Base-by-base conservation (phyloP, 371 early-diverging fungal genomes). In the Mucor circinelloides region DNA sequence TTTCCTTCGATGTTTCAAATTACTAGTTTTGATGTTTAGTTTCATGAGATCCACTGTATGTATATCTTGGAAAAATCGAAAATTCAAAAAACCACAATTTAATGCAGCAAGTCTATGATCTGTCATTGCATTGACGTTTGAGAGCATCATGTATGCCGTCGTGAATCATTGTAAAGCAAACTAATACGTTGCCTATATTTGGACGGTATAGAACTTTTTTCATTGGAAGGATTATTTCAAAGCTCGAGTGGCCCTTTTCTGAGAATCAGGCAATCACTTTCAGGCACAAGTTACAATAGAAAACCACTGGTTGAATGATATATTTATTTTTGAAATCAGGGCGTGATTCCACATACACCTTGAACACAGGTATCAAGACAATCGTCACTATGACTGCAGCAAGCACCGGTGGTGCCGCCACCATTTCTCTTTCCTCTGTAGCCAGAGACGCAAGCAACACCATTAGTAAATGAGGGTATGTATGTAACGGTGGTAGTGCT, bases 301-400 rank as follows among this genome's bases (percentile, higher is more conserved):
- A 4, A 34, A 8, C 6, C 34, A 34, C 9, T 34, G 34, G 34
- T 6, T 34, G 2, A 8, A 34, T 34, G 34, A 6, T 34, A 34
- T 46, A 19, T 46, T 44, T 6, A 57, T 54, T 28, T 48, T 6
- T 3, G 17, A 44, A 30, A 54, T 27, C 32, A 57, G 32, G 57
- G 57, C 1, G 30, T 30, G 19, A 57, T 32, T 8, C 57, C 57
- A 34, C 57, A 57, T 15, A 57, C 57, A 32, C 59, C 64, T 23
- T 52, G 48, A 31, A 48, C 32, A 38, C 66, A 66, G n/a, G 66
- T 66, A 23, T 66, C 66, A 0, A 25, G 17, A 12, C 66, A 66
- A 48, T 66, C 66, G 13, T 40, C 12, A 12, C 59, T 58, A 28
- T 58, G 42, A n/a, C 36, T 27, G 19, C 66, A 66, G 32, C 66